Evolutionary conservation across 805 yeast genomes (phyloP).

Genomic region (Candida orba): DNA sequence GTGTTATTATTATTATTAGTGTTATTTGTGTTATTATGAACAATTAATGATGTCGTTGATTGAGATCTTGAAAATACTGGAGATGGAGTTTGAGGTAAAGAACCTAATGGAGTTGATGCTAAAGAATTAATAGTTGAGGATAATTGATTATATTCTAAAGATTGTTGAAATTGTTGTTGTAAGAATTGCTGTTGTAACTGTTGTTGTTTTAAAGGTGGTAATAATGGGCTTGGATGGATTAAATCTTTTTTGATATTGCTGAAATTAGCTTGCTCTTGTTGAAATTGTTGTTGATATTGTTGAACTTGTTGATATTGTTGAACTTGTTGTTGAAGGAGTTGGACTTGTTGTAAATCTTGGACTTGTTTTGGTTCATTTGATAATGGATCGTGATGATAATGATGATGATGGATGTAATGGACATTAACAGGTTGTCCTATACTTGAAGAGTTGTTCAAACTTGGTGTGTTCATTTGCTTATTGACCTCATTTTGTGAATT

Average conservation of each 20-base stretch:
- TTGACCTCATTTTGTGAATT: constrained; percentile 6
- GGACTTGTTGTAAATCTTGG: too few relatives aligned
- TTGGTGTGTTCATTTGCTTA: constrained; percentile 1
- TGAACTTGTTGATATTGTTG: not conserved
- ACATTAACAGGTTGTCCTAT: constrained; percentile 9
- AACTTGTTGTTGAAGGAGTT: too few relatives aligned
- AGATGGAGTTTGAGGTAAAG: constrained; percentile 5
- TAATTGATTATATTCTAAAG: not conserved
- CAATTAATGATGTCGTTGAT: not conserved
- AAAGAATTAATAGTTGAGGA: constrained; percentile 5
- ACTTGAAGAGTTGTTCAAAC: not conserved
- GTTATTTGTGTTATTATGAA: too few relatives aligned
- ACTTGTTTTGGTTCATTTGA: too few relatives aligned
- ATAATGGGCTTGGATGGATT: constrained; percentile 7
- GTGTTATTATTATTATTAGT: not conserved
- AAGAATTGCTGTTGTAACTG: constrained; percentile 1
- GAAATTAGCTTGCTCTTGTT: too few relatives aligned
- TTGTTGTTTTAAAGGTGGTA: constrained; percentile 3
- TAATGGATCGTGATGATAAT: constrained; percentile 5
- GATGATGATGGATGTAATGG: constrained; percentile 8
- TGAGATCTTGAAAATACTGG: constrained; percentile 3
- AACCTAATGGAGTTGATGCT: constrained; percentile 14
- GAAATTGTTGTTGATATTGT: not conserved
- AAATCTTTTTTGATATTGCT: not conserved
- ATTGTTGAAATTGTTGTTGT: not conserved